These are phyloP conservation scores for Gynandropsis gynandra DNA, from an alignment of 345 rosid species.

Conservation along the genomic window DNA sequence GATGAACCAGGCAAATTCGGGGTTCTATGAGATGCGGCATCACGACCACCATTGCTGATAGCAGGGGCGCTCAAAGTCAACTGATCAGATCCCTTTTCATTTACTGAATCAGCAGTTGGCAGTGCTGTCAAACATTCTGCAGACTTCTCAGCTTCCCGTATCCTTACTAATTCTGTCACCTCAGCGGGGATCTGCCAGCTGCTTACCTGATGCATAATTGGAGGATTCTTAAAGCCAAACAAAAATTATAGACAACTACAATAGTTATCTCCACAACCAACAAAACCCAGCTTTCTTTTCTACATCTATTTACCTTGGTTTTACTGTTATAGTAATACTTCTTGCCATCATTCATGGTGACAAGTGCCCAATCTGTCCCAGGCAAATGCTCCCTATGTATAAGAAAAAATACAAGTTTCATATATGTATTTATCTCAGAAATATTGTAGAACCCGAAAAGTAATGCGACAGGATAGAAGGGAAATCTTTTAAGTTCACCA, in stretches of 20 bases:
- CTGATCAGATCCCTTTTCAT: conserved; percentile 51
- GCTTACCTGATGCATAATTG: conserved; percentile 47
- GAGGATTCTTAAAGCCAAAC: conserved; percentile 14
- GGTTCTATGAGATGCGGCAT: conserved; percentile 53
- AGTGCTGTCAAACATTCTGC: conserved; percentile 38
- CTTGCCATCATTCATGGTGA: conserved; percentile 82
- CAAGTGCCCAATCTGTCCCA: conserved; percentile 83
- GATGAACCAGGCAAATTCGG: conserved; percentile 54
- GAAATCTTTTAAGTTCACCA: not conserved
- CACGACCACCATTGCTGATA: conserved; percentile 76
- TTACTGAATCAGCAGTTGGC: conserved; percentile 31
- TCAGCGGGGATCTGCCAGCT: conserved; percentile 96
- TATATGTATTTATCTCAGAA: not conserved
- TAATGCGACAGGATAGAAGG: not conserved
- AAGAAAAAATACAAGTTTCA: conserved; percentile 10
- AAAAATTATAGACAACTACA: conserved; percentile 6
- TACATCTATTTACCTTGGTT: conserved; percentile 53
- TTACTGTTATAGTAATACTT: conserved; percentile 84
- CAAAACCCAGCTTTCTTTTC: conserved; percentile 3
- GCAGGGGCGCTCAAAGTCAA: conserved; percentile 71
- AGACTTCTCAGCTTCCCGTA: conserved; percentile 43
- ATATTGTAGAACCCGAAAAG: conserved; percentile 10
- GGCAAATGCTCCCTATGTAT: conserved; percentile 64
- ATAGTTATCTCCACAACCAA: conserved; percentile 3
- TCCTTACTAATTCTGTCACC: conserved; percentile 64